These are phyloP conservation scores for Ophiocordyceps camponoti-leonardi DNA, from an alignment of 2,329 filamentous ascomycete species.

Conservation along the genomic window DNA sequence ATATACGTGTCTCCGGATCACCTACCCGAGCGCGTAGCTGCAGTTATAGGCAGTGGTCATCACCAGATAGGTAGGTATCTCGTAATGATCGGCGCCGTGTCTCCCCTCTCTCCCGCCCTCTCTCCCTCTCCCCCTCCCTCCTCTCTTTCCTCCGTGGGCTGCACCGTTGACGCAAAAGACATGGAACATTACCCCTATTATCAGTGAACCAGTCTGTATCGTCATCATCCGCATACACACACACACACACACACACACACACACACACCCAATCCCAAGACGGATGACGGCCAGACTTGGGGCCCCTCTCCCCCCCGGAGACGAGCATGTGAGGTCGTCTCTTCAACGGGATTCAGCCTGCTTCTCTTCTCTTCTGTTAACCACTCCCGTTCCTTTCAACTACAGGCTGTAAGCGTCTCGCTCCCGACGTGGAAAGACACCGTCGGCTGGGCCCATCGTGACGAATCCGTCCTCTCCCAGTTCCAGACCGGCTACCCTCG, in stretches of 20 bases:
- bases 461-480: constrained; percentile 6
- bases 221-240: too few relatives aligned
- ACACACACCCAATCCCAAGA: too few relatives aligned
- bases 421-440: constrained; percentile 13
- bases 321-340: constrained; percentile 8
- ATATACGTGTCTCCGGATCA: too few relatives aligned
- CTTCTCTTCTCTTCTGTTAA: neutral
- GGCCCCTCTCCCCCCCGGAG: constrained; percentile 9
- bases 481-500: constrained; percentile 12
- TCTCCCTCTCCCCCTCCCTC: neutral
- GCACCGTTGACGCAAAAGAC: neutral
- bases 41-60: too few relatives aligned
- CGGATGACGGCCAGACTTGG: constrained; percentile 4
- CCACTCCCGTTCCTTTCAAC: too few relatives aligned
- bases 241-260: neutral
- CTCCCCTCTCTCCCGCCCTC: too few relatives aligned
- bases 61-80: too few relatives aligned
- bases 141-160: neutral
- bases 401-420: constrained; percentile 14
- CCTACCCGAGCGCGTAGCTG: too few relatives aligned
- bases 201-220: neutral
- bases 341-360: neutral
- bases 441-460: constrained; percentile 7
- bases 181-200: neutral
- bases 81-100: too few relatives aligned